Evolutionary conservation across 306 rosid species (phyloP).

Genomic region (Macrotyloma uniflorum): DNA sequence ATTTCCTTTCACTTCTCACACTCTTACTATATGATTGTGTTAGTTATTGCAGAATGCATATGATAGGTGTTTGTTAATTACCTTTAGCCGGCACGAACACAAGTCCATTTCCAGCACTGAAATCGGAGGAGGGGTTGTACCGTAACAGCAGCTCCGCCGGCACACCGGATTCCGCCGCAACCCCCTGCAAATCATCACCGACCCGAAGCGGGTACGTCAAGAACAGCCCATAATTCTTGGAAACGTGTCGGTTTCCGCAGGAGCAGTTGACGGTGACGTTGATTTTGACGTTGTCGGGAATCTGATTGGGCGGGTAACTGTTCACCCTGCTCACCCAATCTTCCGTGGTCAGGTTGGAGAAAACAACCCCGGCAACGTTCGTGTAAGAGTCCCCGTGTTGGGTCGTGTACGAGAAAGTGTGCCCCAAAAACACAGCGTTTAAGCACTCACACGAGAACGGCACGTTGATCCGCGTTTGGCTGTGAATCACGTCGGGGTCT

Average conservation of each 20-base stretch:
- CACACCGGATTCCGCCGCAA: slow-evolving; percentile 47
- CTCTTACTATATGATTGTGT: too few relatives aligned
- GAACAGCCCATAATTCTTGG: slow-evolving; percentile 59
- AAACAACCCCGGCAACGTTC: slow-evolving; percentile 20
- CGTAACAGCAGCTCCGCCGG: slow-evolving; percentile 45
- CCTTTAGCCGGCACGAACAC: slow-evolving; percentile 84
- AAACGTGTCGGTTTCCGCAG: slow-evolving; percentile 59
- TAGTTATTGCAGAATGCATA: too few relatives aligned
- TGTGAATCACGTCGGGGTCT: slow-evolving; percentile 1
- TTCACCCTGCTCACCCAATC: slow-evolving; percentile 56
- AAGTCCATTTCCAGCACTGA: slow-evolving; percentile 45
- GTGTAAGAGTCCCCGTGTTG: slow-evolving; percentile 43
- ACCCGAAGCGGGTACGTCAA: slow-evolving; percentile 52
- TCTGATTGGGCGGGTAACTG: not conserved
- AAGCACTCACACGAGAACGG: slow-evolving; percentile 71
- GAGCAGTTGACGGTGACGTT: slow-evolving; percentile 73
- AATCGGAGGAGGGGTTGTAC: slow-evolving; percentile 52
- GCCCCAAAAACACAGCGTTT: slow-evolving; percentile 53
- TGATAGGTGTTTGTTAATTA: slow-evolving; percentile 19
- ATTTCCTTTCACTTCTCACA: too few relatives aligned
- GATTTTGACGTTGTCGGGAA: slow-evolving; percentile 30
- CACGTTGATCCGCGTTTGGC: slow-evolving; percentile 41
- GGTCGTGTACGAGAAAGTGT: slow-evolving; percentile 54
- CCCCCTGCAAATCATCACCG: slow-evolving; percentile 35
- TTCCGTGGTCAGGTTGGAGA: slow-evolving; percentile 54